Conservation (phyloP, 2,329 filamentous ascomycete species). For the Rhynchosporium graminicola region DNA sequence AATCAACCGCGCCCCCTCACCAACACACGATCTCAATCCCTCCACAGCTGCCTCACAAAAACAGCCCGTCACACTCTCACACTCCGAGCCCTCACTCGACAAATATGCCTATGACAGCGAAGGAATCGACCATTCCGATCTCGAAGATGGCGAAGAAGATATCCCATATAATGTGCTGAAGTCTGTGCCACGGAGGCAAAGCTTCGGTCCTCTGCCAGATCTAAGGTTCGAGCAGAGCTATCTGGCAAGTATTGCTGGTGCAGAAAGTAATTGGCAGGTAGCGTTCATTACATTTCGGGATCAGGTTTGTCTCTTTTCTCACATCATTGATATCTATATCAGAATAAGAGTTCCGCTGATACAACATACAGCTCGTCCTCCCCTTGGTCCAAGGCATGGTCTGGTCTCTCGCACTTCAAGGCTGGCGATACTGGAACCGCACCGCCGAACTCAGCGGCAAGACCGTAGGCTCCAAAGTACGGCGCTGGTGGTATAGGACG, state of each 20-base stretch:
- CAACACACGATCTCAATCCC: slow-evolving; percentile 75
- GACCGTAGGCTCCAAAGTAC: slow-evolving; percentile 71
- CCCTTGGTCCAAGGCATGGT: slow-evolving; percentile 83
- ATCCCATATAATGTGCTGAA: slow-evolving; percentile 67
- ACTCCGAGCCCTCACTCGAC: slow-evolving; percentile 37
- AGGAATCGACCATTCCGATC: slow-evolving; percentile 45
- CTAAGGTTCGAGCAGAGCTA: slow-evolving; percentile 98
- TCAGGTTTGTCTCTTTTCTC: slow-evolving; percentile 59
- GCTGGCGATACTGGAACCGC: slow-evolving; percentile 89
- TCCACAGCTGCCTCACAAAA: slow-evolving; percentile 71
- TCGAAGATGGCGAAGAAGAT: slow-evolving; percentile 58
- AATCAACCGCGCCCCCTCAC: slow-evolving; percentile 72
- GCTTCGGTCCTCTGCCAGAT: slow-evolving; percentile 73
- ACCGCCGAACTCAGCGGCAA: slow-evolving; percentile 75
- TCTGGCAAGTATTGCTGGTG: slow-evolving; percentile 79
- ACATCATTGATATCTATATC: not conserved
- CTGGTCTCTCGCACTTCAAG: slow-evolving; percentile 83
- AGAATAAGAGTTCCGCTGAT: not conserved
- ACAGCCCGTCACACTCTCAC: slow-evolving; percentile 54
- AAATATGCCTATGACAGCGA: slow-evolving; percentile 44
- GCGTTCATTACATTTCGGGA: slow-evolving; percentile 84
- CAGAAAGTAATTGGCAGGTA: slow-evolving; percentile 77
- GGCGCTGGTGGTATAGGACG: slow-evolving; percentile 93
- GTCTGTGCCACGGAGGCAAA: slow-evolving; percentile 52
- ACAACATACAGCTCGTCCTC: slow-evolving; percentile 66